phyloP scores from a whole-genome alignment of 1,284 basidiomycete genomes.

The Sanghuangporus sanghuang region DNA sequence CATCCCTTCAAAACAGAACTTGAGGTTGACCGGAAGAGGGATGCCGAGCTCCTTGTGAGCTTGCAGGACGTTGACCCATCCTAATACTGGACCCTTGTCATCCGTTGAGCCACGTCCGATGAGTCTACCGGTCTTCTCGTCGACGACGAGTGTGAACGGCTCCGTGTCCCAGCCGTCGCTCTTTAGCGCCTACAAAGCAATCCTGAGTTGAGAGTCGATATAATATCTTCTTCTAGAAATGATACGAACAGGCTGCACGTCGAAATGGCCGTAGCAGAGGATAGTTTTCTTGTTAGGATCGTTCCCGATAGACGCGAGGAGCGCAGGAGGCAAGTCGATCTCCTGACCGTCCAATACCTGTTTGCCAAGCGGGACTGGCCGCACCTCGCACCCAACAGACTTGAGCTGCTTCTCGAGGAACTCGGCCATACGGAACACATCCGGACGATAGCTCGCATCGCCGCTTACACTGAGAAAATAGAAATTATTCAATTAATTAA shows the following conservation, averaged over 20 bases:
- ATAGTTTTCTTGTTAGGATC: slow-evolving; percentile 90
- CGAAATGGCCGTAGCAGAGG: slow-evolving; percentile 88
- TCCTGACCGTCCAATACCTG: slow-evolving; percentile 79
- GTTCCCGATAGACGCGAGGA: slow-evolving; percentile 81
- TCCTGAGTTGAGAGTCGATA: neutral
- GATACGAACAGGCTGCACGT: slow-evolving; percentile 70
- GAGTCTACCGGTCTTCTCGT: slow-evolving; percentile 65
- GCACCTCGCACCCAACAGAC: slow-evolving; percentile 70
- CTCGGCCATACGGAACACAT: slow-evolving; percentile 80
- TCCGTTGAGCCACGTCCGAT: slow-evolving; percentile 90
- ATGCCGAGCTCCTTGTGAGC: slow-evolving; percentile 74
- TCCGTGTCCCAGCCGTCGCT: slow-evolving; percentile 91
- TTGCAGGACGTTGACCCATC: slow-evolving; percentile 94
- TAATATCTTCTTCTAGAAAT: neutral
- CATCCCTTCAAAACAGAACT: slow-evolving; percentile 98
- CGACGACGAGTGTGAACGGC: slow-evolving; percentile 79
- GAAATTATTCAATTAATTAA: neutral
- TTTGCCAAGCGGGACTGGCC: slow-evolving; percentile 71
- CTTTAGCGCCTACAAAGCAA: slow-evolving; percentile 35
- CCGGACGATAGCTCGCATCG: slow-evolving; percentile 59
- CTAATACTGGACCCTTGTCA: slow-evolving; percentile 91
- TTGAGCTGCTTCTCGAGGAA: slow-evolving; percentile 75
- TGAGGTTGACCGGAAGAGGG: slow-evolving; percentile 89
- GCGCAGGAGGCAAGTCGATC: slow-evolving; percentile 80
- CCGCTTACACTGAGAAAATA: slow-evolving; percentile 51